phyloP scores from a whole-genome alignment of 768 basidiomycete species.

The Favolaschia claudopus region DNA sequence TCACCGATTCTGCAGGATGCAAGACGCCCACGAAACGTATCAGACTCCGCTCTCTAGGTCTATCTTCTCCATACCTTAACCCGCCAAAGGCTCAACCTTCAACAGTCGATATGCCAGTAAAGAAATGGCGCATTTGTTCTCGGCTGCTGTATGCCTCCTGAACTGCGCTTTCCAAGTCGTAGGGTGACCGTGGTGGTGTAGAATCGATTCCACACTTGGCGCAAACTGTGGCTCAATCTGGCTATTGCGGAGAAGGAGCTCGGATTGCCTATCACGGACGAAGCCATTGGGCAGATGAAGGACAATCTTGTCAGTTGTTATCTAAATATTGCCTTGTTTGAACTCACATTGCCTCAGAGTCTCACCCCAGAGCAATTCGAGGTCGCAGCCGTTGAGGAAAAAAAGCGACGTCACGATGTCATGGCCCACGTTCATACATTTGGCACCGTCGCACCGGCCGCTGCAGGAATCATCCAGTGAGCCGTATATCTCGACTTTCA shows the following conservation, averaged over 20 bases:
- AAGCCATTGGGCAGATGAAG: constrained; percentile 94
- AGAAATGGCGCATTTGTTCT: constrained; percentile 98
- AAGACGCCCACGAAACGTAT: constrained; percentile 74
- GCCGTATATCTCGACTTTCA: constrained; percentile 33
- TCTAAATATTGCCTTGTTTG: neutral
- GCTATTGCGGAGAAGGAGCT: constrained; percentile 97
- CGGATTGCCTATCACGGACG: constrained; percentile 87
- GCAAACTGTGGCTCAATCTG: constrained; percentile 93
- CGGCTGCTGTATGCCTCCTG: constrained; percentile 72
- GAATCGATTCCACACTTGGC: constrained; percentile 97
- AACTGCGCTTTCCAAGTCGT: neutral
- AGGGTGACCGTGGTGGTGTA: constrained; percentile 38
- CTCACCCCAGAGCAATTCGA: constrained; percentile 91
- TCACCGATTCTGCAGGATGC: no score
- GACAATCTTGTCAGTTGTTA: constrained; percentile 75
- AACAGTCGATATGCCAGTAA: constrained; percentile 97
- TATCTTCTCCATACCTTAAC: neutral
- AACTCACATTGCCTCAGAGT: constrained; percentile 55
- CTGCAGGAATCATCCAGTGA: constrained; percentile 95
- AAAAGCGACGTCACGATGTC: constrained; percentile 97
- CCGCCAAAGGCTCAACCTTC: neutral
- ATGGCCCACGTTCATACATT: constrained; percentile 99
- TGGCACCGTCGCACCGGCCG: constrained; percentile 90
- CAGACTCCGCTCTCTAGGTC: constrained; percentile 86
- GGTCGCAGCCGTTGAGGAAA: constrained; percentile 92